Percentiles rank a stretch among this genome's conserved stretches.
Conservation (phyloP, 768 basidiomycete genomes). For the Inosperma sp. region DNA sequence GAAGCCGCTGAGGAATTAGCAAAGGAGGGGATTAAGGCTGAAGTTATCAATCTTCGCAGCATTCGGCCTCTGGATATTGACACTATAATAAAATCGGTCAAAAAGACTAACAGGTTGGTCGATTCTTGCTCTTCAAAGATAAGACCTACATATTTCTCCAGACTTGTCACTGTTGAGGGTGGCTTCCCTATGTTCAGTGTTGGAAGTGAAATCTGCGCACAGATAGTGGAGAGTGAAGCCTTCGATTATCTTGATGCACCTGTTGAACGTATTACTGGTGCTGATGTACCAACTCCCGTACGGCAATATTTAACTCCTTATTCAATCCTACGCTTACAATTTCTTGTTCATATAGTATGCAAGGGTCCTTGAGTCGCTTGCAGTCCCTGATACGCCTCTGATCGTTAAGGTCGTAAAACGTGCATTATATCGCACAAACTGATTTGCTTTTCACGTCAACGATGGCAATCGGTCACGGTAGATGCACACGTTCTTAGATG, state of each 20-base stretch:
- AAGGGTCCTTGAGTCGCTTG: slow-evolving; percentile 76
- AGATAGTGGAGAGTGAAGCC: slow-evolving; percentile 95
- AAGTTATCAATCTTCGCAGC: slow-evolving; percentile 94
- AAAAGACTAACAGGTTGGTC: slow-evolving; percentile 87
- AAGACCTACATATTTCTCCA: slow-evolving; percentile 26
- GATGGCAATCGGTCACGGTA: slow-evolving; percentile 7
- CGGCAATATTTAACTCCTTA: neutral
- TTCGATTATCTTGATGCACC: slow-evolving; percentile 99
- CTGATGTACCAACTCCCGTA: slow-evolving; percentile 92
- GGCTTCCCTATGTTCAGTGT: slow-evolving; percentile 99
- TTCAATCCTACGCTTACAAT: neutral
- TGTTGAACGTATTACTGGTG: slow-evolving; percentile 95
- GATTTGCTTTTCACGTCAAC: slow-evolving; percentile 23
- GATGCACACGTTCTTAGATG: slow-evolving; percentile 21
- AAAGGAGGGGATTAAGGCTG: slow-evolving; percentile 96
- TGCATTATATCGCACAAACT: slow-evolving; percentile 85
- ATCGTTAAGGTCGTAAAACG: slow-evolving; percentile 96
- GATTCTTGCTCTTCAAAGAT: neutral
- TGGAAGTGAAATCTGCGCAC: slow-evolving; percentile 96
- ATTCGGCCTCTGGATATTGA: slow-evolving; percentile 98
- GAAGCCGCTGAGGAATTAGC: slow-evolving; percentile 92
- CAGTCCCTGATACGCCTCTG: slow-evolving; percentile 90
- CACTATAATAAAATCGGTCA: slow-evolving; percentile 93
- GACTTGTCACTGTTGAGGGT: slow-evolving; percentile 92
- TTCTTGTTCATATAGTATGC: slow-evolving; percentile 61